Base-by-base conservation (phyloP, 1,284 basidiomycete species). In the Hypsizygus ulmarius region DNA sequence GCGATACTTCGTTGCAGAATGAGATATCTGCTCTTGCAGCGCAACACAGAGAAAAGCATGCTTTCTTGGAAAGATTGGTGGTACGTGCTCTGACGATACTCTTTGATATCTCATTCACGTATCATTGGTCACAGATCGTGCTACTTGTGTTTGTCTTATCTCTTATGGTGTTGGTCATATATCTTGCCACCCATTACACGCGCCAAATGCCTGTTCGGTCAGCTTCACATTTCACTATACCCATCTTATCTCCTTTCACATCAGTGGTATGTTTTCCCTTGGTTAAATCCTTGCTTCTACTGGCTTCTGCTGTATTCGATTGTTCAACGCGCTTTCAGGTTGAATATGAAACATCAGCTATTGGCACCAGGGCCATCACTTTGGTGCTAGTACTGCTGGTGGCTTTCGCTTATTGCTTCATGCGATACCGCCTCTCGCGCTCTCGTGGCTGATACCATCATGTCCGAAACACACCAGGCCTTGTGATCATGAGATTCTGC, bases 171-270 rank as follows among this genome's bases (percentile, higher is more conserved):
- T 56, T 75, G 33, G 53, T 79, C 15, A 61, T 75, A 30, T 77
- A 78, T 56, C 55, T 75, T 42, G 56, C 72, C 36, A 61, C 63
- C n/a, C 58, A 67, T 30, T 57, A 64, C 36, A 52, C 58, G 7
- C 62, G 50, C 35, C 62, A 59, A 45, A 65, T 56, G 42, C 51
- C 54, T 12, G 38, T 51, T 1, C 43, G 53, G 62, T 56, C 61
- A 12, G 59, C 64, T 11, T 68, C 72, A 0, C 82, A 84, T 58
- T 82, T 84, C 58, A 84, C 83, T 0, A 79, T 85, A n/a, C 82
- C 82, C 3, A 78, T 85, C 4, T 58, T 85, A 14, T 85, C 83
- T 0, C 82, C 83, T 0, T 85, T 84, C 54, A 75, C 82, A 1
- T 84, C 82, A 2, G 82, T 85, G 54, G 83, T 84, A 45, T 45